Evolutionary conservation across 495 filamentous ascomycete species (phyloP).

Genomic region (Lasiosphaeria hispida): DNA sequence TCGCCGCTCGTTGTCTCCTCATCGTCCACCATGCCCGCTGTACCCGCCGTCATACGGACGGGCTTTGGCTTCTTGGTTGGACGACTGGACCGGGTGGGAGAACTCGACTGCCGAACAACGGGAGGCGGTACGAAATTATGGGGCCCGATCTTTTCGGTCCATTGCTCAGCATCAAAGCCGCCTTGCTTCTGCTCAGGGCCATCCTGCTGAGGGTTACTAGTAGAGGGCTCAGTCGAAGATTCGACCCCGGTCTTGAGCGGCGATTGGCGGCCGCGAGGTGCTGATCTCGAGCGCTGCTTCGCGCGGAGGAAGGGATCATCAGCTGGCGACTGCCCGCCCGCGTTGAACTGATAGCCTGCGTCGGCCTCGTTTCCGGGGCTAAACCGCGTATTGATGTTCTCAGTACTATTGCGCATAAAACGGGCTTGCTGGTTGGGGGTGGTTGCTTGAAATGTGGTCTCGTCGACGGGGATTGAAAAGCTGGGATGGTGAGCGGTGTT

Average conservation of each 20-base stretch:
- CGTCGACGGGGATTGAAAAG: slow-evolving; percentile 46
- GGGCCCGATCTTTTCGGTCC: slow-evolving; percentile 62
- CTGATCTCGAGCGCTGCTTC: slow-evolving; percentile 34
- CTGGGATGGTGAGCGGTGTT: slow-evolving; percentile 39
- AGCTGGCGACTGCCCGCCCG: slow-evolving; percentile 30
- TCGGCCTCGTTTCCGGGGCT: slow-evolving; percentile 36
- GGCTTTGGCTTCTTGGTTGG: slow-evolving; percentile 40
- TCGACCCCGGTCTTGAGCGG: slow-evolving; percentile 22
- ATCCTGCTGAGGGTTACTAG: slow-evolving; percentile 10
- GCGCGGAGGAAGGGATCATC: slow-evolving; percentile 31
- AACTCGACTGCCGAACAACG: slow-evolving; percentile 29
- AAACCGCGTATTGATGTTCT: slow-evolving; percentile 72
- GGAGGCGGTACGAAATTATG: slow-evolving; percentile 53
- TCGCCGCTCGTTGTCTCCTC: slow-evolving; percentile 37
- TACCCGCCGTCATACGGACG: slow-evolving; percentile 42
- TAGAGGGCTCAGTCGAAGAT: slow-evolving; percentile 16
- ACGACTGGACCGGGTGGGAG: slow-evolving; percentile 37
- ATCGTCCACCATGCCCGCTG: slow-evolving; percentile 47
- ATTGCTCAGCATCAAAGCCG: slow-evolving; percentile 64
- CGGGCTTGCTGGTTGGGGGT: slow-evolving; percentile 28
- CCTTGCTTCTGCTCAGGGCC: slow-evolving; percentile 14
- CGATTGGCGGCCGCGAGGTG: slow-evolving; percentile 37
- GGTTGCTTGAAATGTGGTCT: slow-evolving; percentile 34
- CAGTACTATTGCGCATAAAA: slow-evolving; percentile 59
- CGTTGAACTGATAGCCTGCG: slow-evolving; percentile 41